These are phyloP conservation scores for Colletotrichum navitas DNA, from an alignment of 2,329 filamentous ascomycete genomes.

Conservation along the genomic window DNA sequence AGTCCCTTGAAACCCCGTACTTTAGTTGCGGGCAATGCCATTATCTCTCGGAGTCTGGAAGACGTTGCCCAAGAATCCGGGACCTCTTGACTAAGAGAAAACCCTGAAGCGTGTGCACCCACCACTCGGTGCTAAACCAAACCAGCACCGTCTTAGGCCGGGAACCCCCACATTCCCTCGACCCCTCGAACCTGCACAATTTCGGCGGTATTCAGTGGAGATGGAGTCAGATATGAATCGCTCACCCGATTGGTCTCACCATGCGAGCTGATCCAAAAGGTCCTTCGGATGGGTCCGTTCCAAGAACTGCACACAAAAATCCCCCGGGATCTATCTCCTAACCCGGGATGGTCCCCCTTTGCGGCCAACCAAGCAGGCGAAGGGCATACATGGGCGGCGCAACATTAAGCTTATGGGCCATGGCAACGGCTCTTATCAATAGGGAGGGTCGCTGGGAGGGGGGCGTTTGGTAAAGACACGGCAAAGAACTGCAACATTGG, in stretches of 20 bases:
- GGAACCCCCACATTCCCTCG: conserved; percentile 16
- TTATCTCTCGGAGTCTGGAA: conserved; percentile 7
- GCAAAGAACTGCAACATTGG: background rate
- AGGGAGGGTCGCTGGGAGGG: conserved; percentile 31
- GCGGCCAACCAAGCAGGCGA: conserved; percentile 32
- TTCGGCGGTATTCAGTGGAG: conserved; percentile 38
- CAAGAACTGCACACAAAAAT: conserved; percentile 43
- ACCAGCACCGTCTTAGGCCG: background rate
- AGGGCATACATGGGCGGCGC: conserved; percentile 6
- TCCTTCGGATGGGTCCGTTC: conserved; percentile 29
- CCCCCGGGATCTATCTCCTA: conserved; percentile 32
- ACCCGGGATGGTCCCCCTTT: conserved; percentile 27
- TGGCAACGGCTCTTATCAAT: conserved; percentile 38
- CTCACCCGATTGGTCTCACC: conserved; percentile 30
- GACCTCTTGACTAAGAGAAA: conserved; percentile 32
- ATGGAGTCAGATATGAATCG: conserved; percentile 18
- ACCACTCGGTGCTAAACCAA: background rate
- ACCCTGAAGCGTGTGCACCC: background rate
- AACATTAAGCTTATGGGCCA: conserved; percentile 41
- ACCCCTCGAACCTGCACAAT: conserved; percentile 20
- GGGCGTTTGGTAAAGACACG: background rate
- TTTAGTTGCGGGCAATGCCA: conserved; percentile 1
- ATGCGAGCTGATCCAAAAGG: conserved; percentile 14
- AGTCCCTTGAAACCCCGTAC: conserved; percentile 21
- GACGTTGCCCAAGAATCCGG: conserved; percentile 28